Conservation (phyloP, 352 stramenopile species). For the Globisporangium perplexum region DNA sequence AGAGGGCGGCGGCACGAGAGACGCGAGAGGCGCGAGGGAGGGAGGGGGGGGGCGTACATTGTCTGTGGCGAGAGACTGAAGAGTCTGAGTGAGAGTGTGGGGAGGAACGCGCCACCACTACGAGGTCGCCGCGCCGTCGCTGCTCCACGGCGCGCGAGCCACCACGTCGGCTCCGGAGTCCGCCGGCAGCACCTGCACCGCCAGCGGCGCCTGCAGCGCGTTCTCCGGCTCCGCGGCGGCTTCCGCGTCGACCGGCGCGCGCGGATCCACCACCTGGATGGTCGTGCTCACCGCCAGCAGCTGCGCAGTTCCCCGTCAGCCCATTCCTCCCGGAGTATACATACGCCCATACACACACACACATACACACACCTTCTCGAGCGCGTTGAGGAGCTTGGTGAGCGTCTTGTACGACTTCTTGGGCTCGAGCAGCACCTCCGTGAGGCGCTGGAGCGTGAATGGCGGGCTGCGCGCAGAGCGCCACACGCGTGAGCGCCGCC, state of each 20-base stretch:
- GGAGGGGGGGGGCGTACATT: background rate
- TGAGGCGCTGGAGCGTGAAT: slow-evolving; percentile 80
- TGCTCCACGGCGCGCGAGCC: slow-evolving; percentile 39
- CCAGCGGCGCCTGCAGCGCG: slow-evolving; percentile 6
- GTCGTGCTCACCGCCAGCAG: slow-evolving; percentile 65
- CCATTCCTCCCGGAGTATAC: background rate
- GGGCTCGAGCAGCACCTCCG: slow-evolving; percentile 70
- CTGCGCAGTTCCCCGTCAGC: slow-evolving; percentile 7
- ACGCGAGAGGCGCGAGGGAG: background rate
- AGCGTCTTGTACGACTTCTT: slow-evolving; percentile 66
- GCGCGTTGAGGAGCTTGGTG: slow-evolving; percentile 74
- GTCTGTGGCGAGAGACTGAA: background rate
- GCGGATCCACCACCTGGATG: slow-evolving; percentile 56
- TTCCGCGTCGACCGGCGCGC: slow-evolving; percentile 6
- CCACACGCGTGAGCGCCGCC: background rate
- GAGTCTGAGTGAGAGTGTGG: background rate
- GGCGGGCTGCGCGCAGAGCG: slow-evolving; percentile 29
- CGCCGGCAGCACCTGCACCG: slow-evolving; percentile 16
- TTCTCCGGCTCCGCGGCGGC: background rate
- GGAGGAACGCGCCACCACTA: slow-evolving; percentile 1
- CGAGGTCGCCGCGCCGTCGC: slow-evolving; percentile 3
- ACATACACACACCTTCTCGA: slow-evolving; percentile 54
- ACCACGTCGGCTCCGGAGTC: slow-evolving; percentile 31
- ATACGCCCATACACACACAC: background rate
- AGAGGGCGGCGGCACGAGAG: background rate